These are phyloP conservation scores for Hawksworthiomyces lignivorus DNA, from an alignment of 2,329 filamentous ascomycete genomes.

Conservation along the genomic window DNA sequence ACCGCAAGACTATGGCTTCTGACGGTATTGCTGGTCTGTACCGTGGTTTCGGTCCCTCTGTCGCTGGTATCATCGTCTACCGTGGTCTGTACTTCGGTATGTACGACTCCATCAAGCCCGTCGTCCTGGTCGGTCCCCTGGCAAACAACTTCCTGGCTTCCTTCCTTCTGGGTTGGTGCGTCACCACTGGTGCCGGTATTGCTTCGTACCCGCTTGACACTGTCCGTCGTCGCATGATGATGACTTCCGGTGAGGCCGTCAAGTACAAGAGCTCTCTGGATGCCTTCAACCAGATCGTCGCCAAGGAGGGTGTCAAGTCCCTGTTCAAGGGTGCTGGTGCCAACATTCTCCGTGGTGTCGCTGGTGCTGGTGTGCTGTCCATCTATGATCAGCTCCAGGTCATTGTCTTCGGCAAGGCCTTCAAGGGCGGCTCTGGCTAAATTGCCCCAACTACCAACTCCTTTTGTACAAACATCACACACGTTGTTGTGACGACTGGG, in stretches of 20 bases:
- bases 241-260: slow-evolving; percentile 95
- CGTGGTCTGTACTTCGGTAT: slow-evolving; percentile 99
- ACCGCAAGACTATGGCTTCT: slow-evolving; percentile 98
- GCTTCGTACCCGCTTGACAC: slow-evolving; percentile 99
- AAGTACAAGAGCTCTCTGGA: slow-evolving; percentile 98
- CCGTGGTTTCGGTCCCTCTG: slow-evolving; percentile 99
- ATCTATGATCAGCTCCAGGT: slow-evolving; percentile 99
- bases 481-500: slow-evolving; percentile 5
- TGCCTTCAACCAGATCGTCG: slow-evolving; percentile 91
- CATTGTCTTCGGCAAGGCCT: slow-evolving; percentile 99
- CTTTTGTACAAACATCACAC: slow-evolving; percentile 24
- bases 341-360: slow-evolving; percentile 99
- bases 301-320: slow-evolving; percentile 95
- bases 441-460: slow-evolving; percentile 37
- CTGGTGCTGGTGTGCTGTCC: slow-evolving; percentile 99
- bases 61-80: slow-evolving; percentile 99
- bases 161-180: slow-evolving; percentile 95
- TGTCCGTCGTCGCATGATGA: slow-evolving; percentile 99
- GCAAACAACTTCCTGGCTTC: slow-evolving; percentile 99
- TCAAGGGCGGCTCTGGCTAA: slow-evolving; percentile 59
- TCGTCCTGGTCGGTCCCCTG: slow-evolving; percentile 83
- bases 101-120: slow-evolving; percentile 99
- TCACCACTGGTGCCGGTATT: slow-evolving; percentile 99
- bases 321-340: slow-evolving; percentile 99
- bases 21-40: slow-evolving; percentile 99